Evolutionary conservation across 2,329 filamentous ascomycete species (phyloP), one percentile per base, ranked within the genome.

Genomic region (Pezicula neosporulosa): DNA sequence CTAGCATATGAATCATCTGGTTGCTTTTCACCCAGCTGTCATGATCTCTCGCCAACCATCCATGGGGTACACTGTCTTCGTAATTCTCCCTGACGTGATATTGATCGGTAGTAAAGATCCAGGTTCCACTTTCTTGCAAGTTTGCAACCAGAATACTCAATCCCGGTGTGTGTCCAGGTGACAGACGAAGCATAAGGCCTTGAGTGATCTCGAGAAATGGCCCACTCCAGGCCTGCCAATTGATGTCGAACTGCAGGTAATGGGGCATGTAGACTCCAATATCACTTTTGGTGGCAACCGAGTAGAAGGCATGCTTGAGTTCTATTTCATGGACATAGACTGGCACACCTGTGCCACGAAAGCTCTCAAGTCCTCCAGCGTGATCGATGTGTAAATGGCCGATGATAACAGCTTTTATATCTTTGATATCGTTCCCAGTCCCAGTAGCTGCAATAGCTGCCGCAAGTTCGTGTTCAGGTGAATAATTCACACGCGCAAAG

Each of bases 381-480:
- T 75, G 72, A 48, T 75, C 72, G 2, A 74, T 53, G 51, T 75
- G 72, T 6, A 76, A 54, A 48, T 75, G 72, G 2, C 73, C 69
- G 21, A 75, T 67, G 1, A 75, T 64, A 2, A 75, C 63, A 0
- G 65, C 68, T 48, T 74, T 74, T 48, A 75, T 60, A 53, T 75
- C 71, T 41, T 70, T 68, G 51, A 75, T 72, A 36, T 68, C 62
- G 37, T 74, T 58, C 0, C 71, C 71, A 1, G 68, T 58, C 0
- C 71, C 71, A 1, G 68, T 67, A 8, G 59, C 57, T 41, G 62
- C 59, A 38, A 72, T 71, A 3, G 70, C 69, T 1, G 60, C 61
- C 0, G 66, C 65, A 3, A 73, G 63, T n/a, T 64, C 63, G 15
- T 72, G 66, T 0, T 61, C 51, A 4, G 66, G 62, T 0, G 54